These are phyloP conservation scores for Penicillium ochrochloron DNA, from an alignment of 495 filamentous ascomycete genomes.

Conservation along the genomic window DNA sequence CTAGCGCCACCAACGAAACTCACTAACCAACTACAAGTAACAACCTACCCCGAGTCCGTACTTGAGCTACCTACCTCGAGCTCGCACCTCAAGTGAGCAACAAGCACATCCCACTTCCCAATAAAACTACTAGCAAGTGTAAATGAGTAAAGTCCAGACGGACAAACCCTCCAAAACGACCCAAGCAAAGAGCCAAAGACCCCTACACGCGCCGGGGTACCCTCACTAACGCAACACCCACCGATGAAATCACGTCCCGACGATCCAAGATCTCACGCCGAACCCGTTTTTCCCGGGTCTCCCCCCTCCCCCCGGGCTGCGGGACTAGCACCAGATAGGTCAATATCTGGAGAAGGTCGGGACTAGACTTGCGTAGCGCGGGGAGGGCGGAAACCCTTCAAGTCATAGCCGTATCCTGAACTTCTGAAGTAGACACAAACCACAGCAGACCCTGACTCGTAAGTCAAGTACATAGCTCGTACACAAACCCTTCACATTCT, in stretches of 20 bases:
- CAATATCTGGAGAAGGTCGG: slow-evolving; percentile 19
- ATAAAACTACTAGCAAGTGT: background rate
- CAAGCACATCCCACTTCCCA: background rate
- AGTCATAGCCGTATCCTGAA: background rate
- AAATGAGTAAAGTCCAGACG: background rate
- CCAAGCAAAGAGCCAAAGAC: background rate
- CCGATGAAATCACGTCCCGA: background rate
- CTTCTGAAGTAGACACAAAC: background rate
- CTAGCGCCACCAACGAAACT: slow-evolving; percentile 4
- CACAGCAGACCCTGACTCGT: background rate
- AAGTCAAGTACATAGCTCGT: background rate
- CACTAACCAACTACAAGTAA: background rate
- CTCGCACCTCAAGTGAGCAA: background rate
- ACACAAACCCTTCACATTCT: background rate
- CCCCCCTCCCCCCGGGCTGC: background rate
- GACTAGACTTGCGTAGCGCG: background rate
- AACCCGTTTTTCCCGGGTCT: background rate
- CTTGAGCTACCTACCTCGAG: background rate
- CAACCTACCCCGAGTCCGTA: background rate
- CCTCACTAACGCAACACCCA: background rate
- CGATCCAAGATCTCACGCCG: background rate
- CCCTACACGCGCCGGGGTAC: background rate
- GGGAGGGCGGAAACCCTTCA: background rate
- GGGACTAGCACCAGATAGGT: slow-evolving; percentile 26
- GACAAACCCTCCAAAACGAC: background rate